Base-by-base conservation (phyloP, 2,329 filamentous ascomycete species). In the Sclerotinia minor region DNA sequence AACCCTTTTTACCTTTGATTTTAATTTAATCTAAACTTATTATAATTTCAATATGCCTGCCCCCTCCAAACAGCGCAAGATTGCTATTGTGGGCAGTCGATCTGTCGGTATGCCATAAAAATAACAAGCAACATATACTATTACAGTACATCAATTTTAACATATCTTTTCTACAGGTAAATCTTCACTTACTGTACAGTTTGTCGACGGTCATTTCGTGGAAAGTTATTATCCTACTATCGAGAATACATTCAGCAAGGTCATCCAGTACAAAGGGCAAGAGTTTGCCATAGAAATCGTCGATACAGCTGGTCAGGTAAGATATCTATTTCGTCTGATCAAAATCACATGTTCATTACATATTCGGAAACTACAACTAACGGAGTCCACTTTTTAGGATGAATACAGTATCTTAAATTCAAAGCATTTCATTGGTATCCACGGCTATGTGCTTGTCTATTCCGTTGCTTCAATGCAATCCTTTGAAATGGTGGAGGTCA, bases 161-260 rank as follows among this genome's bases (percentile, higher is more conserved):
- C 50, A 21, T 32, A 29, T 44, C 8, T 54, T 32, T 53, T 63
- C 64, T 45, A 21, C 75, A 98, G 95, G 95, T 80, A 99, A 99
- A 84, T 97, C 93, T 29, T 98, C 94, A 66, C 88, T 99, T 72
- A 96, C 95, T 17, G 95, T 98, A 59, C 94, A 94, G 78, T 98
- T 95, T 77, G 94, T 97, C 77, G 95, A 99, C 79, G 93, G 93
- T 71, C 94, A 97, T 81, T 99, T 99, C 78, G 94, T 99, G 77
- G 95, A 99, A 80, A 96, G 92, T 80, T 99, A 99, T 81, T 99
- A 99, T 79, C 95, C 95, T 47, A 99, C 95, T 52, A 98, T 99
- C 76, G 95, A 99, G 80, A 99, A 98, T 80, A 98, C 94, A 2
- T 99, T 99, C 79, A 96, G 91, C 83, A 96, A 96, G 79, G 89